phyloP scores from a whole-genome alignment of 2,329 filamentous ascomycete genomes.

The Penicillium sp. region DNA sequence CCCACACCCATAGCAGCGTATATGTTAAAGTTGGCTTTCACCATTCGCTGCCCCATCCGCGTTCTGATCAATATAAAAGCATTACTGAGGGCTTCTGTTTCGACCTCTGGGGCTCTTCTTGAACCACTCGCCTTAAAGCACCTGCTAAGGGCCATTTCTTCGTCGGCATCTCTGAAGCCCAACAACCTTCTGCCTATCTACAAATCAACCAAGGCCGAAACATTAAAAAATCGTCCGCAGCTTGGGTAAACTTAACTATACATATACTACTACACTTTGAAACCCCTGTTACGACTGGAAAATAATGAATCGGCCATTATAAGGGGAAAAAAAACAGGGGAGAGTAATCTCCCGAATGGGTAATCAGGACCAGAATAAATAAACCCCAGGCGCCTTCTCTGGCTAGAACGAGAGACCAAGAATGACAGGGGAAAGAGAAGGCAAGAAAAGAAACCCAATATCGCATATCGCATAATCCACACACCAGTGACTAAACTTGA shows the following conservation, averaged over 20 bases:
- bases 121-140: neutral
- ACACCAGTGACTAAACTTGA: conserved; percentile 15
- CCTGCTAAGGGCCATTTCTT: neutral
- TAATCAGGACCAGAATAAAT: conserved; percentile 8
- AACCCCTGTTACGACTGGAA: neutral
- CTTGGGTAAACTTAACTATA: neutral
- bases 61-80: neutral
- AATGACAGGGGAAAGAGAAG: conserved; percentile 10
- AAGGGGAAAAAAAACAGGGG: neutral
- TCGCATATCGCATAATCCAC: conserved; percentile 25
- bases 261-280: neutral
- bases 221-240: neutral
- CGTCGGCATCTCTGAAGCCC: neutral
- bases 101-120: neutral
- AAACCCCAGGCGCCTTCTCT: conserved; percentile 22
- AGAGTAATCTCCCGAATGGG: conserved; percentile 1
- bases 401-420: conserved; percentile 26
- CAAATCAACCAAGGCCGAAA: neutral
- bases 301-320: conserved; percentile 6
- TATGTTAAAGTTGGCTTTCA: neutral
- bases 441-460: conserved; percentile 10
- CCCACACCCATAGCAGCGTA: neutral
- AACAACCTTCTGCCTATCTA: neutral
- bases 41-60: neutral
- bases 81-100: neutral